Conservation (phyloP, 352 stramenopile species). For the Albugo candida region DNA sequence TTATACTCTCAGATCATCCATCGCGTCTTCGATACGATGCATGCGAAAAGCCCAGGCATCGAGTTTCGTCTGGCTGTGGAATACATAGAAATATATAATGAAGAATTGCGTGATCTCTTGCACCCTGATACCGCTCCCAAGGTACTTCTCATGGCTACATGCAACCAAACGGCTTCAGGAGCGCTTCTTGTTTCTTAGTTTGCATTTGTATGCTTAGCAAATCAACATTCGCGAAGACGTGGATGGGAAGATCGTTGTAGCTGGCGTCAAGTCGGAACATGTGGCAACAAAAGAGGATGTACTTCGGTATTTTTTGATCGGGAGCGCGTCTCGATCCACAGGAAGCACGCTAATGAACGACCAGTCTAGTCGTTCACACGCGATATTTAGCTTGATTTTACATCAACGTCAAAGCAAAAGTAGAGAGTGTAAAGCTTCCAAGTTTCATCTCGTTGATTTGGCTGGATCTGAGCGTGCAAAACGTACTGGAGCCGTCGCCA, state of each 20-base stretch:
- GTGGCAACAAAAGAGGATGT: slow-evolving; percentile 64
- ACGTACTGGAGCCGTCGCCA: slow-evolving; percentile 74
- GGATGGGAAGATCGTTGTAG: slow-evolving; percentile 58
- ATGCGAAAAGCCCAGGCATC: slow-evolving; percentile 16
- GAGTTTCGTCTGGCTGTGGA: slow-evolving; percentile 85
- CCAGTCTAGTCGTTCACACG: slow-evolving; percentile 77
- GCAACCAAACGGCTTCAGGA: no score
- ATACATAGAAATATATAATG: slow-evolving; percentile 98
- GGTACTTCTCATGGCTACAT: slow-evolving; percentile 5
- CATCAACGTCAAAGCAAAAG: slow-evolving; percentile 34
- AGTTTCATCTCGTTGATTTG: slow-evolving; percentile 92
- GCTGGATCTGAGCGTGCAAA: slow-evolving; percentile 89
- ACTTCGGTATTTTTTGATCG: slow-evolving; percentile 59
- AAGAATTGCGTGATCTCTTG: slow-evolving; percentile 92
- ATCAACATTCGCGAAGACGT: slow-evolving; percentile 59
- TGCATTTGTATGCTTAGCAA: slow-evolving; percentile 13
- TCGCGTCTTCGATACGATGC: slow-evolving; percentile 46
- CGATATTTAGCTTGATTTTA: slow-evolving; percentile 79
- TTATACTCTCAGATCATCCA: slow-evolving; percentile 20
- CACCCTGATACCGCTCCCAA: slow-evolving; percentile 58
- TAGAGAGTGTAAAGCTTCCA: slow-evolving; percentile 39
- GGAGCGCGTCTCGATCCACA: slow-evolving; percentile 54
- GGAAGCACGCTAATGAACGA: slow-evolving; percentile 84
- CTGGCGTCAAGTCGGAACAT: slow-evolving; percentile 64
- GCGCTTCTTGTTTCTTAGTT: background rate